phyloP scores from a whole-genome alignment of 495 filamentous ascomycete genomes.

The Penicillium robsamsonii region DNA sequence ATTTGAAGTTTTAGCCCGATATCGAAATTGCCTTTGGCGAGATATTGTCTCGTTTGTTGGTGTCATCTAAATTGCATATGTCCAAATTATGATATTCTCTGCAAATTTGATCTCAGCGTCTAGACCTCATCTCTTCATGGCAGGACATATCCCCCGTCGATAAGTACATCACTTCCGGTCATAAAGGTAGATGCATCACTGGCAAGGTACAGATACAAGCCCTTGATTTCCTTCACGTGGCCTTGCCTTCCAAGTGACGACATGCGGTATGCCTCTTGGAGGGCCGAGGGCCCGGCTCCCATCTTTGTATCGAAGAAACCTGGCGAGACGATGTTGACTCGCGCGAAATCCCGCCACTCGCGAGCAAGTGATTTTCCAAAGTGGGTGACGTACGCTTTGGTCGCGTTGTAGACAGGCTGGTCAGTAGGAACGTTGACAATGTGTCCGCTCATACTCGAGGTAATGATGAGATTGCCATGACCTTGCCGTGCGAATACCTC shows the following conservation, averaged over 20 bases:
- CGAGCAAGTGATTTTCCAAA: slow-evolving; percentile 64
- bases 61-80: not conserved
- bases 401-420: slow-evolving; percentile 65
- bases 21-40: not conserved
- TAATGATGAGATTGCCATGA: slow-evolving; percentile 67
- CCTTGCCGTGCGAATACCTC: slow-evolving; percentile 58
- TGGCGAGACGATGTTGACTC: slow-evolving; percentile 64
- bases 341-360: slow-evolving; percentile 65
- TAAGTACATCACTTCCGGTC: slow-evolving; percentile 61
- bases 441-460: slow-evolving; percentile 76
- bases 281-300: slow-evolving; percentile 50
- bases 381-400: slow-evolving; percentile 67
- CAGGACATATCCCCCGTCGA: slow-evolving; percentile 58
- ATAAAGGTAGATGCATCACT: slow-evolving; percentile 67
- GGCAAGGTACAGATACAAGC: slow-evolving; percentile 58
- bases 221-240: slow-evolving; percentile 62
- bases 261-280: slow-evolving; percentile 62
- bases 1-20: not conserved
- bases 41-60: not conserved
- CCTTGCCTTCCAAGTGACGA: slow-evolving; percentile 56
- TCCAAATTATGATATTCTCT: not conserved
- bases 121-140: slow-evolving; percentile 9
- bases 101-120: not conserved
- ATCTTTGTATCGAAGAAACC: slow-evolving; percentile 68
- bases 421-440: slow-evolving; percentile 70